phyloP scores from a whole-genome alignment of 1,284 basidiomycete genomes.

The Cystobasidiaceae sp. region DNA sequence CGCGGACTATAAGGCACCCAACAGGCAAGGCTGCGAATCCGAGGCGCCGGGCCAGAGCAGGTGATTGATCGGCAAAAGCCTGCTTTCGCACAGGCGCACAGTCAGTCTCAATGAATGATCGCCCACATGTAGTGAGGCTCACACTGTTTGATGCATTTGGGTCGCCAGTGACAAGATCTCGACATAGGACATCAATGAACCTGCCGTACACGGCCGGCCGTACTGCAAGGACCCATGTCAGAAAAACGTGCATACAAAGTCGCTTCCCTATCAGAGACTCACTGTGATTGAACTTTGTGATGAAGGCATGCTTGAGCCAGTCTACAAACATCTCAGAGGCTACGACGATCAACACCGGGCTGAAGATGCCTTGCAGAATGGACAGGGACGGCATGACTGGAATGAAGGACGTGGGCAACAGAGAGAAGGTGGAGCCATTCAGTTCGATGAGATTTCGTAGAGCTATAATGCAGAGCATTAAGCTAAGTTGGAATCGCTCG shows the following conservation, averaged over 20 bases:
- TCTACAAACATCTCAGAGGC: conserved; percentile 91
- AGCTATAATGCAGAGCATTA: conserved; percentile 89
- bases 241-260: neutral
- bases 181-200: conserved; percentile 92
- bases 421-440: conserved; percentile 74
- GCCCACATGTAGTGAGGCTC: neutral
- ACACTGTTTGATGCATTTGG: neutral
- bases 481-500: conserved; percentile 85
- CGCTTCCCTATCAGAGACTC: neutral
- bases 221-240: conserved; percentile 62
- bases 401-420: conserved; percentile 51
- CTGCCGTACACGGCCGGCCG: conserved; percentile 91
- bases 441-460: conserved; percentile 94
- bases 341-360: conserved; percentile 86
- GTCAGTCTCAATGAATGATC: neutral
- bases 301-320: conserved; percentile 99
- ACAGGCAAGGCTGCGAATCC: conserved; percentile 91
- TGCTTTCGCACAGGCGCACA: conserved; percentile 53
- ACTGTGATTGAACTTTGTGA: conserved; percentile 77
- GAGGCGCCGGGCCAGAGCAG: conserved; percentile 83
- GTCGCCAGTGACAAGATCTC: conserved; percentile 64
- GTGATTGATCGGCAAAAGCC: conserved; percentile 89
- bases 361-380: conserved; percentile 79
- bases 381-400: conserved; percentile 47
- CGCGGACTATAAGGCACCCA: conserved; percentile 81